Evolutionary conservation across 2,329 filamentous ascomycete species (phyloP), one percentile per base, ranked within the genome.

Genomic region (Fusarium veterinarium): DNA sequence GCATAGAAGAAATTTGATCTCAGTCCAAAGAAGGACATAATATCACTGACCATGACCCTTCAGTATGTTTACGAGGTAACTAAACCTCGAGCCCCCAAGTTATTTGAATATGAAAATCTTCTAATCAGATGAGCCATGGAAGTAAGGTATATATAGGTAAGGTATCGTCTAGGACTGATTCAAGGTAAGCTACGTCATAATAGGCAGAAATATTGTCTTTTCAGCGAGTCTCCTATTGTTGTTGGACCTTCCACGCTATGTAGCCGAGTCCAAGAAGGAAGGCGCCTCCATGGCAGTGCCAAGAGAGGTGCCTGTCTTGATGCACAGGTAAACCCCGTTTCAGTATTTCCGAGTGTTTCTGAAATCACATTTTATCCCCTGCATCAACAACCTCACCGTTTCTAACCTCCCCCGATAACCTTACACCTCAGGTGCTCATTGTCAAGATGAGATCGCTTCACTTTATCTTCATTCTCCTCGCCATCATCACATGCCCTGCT

Each of bases 231-330:
- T 42, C 49, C n/a, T 40, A 30, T 33, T 35, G 56, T 6, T 46
- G 69, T 58, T 35, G 30, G 38, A 66, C 69, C 67, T 70, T 64
- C 46, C 55, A 46, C n/a, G 16, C 17, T 17, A 51, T 31, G n/a
- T 67, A 25, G 9, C 38, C 37, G 19, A 30, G 30, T 25, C 17
- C 20, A 19, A 33, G 40, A 10, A 33, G 31, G 37, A 56, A 67
- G 40, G 56, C 28, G 45, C 33, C 23, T 35, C 17, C 51, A 28
- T 25, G n/a, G 23, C 23, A 46, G 44, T 56, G 28, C 20, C 51
- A 51, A 51, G 30, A 14, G 30, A 41, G 23, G 30, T 13, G 6
- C 31, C 31, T 60, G 48, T 30, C 11, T 35, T n/a, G 19, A 28
- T 19, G 23, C 23, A 53, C 25, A 40, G 14, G 35, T 9, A 40